A percentile compares a stretch with the other conserved stretches of the same genome.
Conservation (phyloP, 441 rosid species). For the Flueggea neowawraea region DNA sequence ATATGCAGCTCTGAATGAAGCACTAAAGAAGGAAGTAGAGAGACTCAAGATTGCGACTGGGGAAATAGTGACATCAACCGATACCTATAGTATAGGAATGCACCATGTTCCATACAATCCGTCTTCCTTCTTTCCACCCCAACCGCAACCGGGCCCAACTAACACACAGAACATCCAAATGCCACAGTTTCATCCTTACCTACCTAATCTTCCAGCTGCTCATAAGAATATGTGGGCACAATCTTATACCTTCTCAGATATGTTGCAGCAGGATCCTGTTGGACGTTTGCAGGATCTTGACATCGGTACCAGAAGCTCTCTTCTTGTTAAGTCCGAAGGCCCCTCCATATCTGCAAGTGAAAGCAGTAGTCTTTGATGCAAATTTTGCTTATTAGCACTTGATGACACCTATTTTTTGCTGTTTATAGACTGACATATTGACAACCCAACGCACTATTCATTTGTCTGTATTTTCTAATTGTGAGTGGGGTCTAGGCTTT, state of each 20-base stretch:
- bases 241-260: constrained; percentile 49
- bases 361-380: constrained; percentile 63
- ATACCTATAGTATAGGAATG: constrained; percentile 73
- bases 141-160: constrained; percentile 32
- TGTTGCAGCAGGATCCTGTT: constrained; percentile 66
- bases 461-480: constrained; percentile 28
- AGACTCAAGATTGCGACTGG: constrained; percentile 85
- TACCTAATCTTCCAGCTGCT: constrained; percentile 33
- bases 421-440: constrained; percentile 58
- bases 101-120: constrained; percentile 55
- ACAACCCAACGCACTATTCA: constrained; percentile 31
- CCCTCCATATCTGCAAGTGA: constrained; percentile 71
- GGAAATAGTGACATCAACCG: constrained; percentile 59
- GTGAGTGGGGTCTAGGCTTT: constrained; percentile 19
- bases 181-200: constrained; percentile 62
- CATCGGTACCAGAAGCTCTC: constrained; percentile 59
- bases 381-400: constrained; percentile 14
- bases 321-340: constrained; percentile 67
- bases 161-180: constrained; percentile 47
- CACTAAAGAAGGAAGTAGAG: constrained; percentile 89
- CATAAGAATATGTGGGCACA: constrained; percentile 40
- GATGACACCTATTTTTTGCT: constrained; percentile 25
- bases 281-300: constrained; percentile 84
- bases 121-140: constrained; percentile 49
- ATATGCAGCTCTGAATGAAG: constrained; percentile 73